Evolutionary conservation across 2,329 filamentous ascomycete genomes (phyloP).

Genomic region (Ceratocystis ficicola): DNA sequence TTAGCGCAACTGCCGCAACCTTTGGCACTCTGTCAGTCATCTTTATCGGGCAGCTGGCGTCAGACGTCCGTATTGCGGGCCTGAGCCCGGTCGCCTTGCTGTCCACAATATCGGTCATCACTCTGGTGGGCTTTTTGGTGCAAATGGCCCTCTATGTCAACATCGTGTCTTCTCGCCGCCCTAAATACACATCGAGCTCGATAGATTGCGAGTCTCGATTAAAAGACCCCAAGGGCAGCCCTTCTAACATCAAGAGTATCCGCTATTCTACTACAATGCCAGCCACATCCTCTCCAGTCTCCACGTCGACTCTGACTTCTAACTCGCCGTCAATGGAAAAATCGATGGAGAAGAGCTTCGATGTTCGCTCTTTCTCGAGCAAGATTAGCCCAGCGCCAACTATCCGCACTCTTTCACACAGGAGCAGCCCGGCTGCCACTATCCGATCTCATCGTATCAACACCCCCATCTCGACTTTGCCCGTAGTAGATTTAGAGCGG

Average conservation of each 20-base stretch:
- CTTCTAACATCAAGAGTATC: constrained; percentile 19
- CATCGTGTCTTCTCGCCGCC: constrained; percentile 16
- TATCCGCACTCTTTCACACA: not conserved
- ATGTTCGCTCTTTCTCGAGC: constrained; percentile 14
- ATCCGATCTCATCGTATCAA: constrained; percentile 12
- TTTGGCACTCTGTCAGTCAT: constrained; percentile 19
- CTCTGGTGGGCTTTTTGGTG: constrained; percentile 17
- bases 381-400: constrained; percentile 10
- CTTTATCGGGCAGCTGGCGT: constrained; percentile 18
- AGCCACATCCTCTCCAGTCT: constrained; percentile 10
- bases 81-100: constrained; percentile 15
- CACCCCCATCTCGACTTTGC: not conserved
- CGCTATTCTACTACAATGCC: constrained; percentile 22
- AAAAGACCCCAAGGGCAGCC: not conserved
- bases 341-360: constrained; percentile 16
- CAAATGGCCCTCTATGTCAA: constrained; percentile 17
- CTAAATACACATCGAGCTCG: not conserved
- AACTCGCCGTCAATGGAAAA: constrained; percentile 13
- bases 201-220: constrained; percentile 14
- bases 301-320: constrained; percentile 13
- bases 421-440: constrained; percentile 17
- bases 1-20: constrained; percentile 12
- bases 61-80: constrained; percentile 1
- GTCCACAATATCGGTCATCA: constrained; percentile 15
- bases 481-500: constrained; percentile 16